Base-by-base conservation (phyloP, 805 yeast species). In the Priceomyces carsonii region DNA sequence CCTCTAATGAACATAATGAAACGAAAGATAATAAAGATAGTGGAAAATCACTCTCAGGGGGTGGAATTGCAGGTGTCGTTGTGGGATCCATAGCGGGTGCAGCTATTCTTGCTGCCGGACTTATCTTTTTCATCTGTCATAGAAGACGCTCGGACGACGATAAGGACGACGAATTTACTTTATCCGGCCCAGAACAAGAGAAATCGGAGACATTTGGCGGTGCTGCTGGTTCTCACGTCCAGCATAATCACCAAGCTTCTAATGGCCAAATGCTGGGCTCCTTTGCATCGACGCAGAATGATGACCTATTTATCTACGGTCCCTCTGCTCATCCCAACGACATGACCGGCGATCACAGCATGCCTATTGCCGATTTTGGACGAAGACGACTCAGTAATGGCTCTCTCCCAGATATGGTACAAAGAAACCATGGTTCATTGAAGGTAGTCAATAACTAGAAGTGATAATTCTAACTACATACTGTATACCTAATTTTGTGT, bases 351-450 rank as follows among this genome's bases (percentile, higher is more conserved):
- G 48, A 35, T 15, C 39, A 35, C 5, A 35, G 44, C 17, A 38
- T 40, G 19, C 33, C 26, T 17, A 26, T 44, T 13, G 53, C 61
- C 10, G 73, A 60, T 37, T 51, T 51, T 38, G 77, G 77, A 14
- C 65, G 75, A 31, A 63, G 77, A 42, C 63, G 78, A 40, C 61
- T 76, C 39, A 73, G 80, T 49, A 68, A 75, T 41, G 78, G 80
- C 12, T 74, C 80, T 8, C 53, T 77, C 36, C 81, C 79, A 1
- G 80, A 75, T 47, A 75, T 59, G 59, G 51, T 49, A 15, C 51
- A 74, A 5, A 59, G 74, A 42, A 60, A 60, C 34, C 67, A 68
- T 7, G 73, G 75, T 26, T 65, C 75, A 3, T 55, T 77, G 40
- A 73, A 77, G 47, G 78, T 77, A 29, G 79, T 73, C 6, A 77